Base-by-base conservation (phyloP, 2,329 filamentous ascomycete genomes). In the Fulvia fulva region DNA sequence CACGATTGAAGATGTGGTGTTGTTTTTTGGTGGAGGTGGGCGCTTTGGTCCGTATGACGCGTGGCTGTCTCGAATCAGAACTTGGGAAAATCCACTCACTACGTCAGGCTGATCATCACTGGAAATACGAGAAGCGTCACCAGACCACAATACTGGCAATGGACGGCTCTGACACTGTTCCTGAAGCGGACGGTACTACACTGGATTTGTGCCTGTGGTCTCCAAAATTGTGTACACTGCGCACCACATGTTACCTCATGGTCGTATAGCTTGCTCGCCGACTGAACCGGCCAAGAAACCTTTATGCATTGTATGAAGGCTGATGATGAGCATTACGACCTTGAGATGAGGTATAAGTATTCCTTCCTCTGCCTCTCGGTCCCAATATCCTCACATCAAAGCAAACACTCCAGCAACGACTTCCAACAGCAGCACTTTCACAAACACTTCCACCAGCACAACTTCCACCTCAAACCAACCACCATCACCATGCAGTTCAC, bases 401-500 rank as follows among this genome's bases (percentile, higher is more conserved):
- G 37, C 37, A 41, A 41, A n/a, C 37, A 41, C 14, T 41, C 8
- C 37, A 41, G n/a, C 37, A 41, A n/a, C 37, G 19, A n/a, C 37
- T 5, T n/a, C 9, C 37, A 41, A n/a, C 16, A 41, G 3, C 37
- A 41, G 14, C 16, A 41, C 37, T 19, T 41, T 19, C 37, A 47
- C 44, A 25, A 47, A 19, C 23, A 23, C 21, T 19, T 46, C 23
- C 44, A 46, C 12, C 44, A 46, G 41, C 11, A 45, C 52, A 11
- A 30, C n/a, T 11, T 1, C 47, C 21, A 21, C 47, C 25, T 11
- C 47, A 41, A 23, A n/a, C 19, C 26, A 37, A 34, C 34, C 52
- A 54, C 21, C 2, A 55, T 46, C 52, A 54, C 21, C 2, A 55
- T 55, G 53, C 53, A 55, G 19, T 50, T 32, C 30, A 50, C 53